A percentile compares a stretch with the other conserved stretches of the same genome.
phyloP scores from a whole-genome alignment of 352 stramenopile species.

The Globisporangium acanthophoron region DNA sequence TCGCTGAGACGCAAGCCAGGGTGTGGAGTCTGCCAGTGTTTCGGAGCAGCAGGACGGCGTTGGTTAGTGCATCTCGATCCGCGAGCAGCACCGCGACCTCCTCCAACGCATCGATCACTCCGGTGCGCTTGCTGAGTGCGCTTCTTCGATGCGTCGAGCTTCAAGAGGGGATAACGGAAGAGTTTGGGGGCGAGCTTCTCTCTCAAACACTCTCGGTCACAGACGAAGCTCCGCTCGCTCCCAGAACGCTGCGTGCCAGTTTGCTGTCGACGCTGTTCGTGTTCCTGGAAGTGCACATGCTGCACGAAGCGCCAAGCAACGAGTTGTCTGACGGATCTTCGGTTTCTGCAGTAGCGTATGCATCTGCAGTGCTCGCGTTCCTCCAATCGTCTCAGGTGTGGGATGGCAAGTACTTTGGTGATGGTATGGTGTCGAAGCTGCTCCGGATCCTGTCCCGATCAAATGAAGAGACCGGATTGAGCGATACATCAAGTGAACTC shows the following conservation, averaged over 20 bases:
- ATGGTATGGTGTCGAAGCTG: conserved; percentile 23
- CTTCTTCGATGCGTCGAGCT: conserved; percentile 16
- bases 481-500: conserved; percentile 21
- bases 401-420: conserved; percentile 4
- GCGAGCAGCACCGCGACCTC: conserved; percentile 1
- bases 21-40: conserved; percentile 51
- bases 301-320: conserved; percentile 3
- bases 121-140: conserved; percentile 13
- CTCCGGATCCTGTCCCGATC: conserved; percentile 32
- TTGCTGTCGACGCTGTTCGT: conserved; percentile 10
- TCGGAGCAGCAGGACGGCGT: conserved; percentile 4
- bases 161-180: conserved; percentile 1
- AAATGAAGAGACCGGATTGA: conserved; percentile 18
- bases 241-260: conserved; percentile 4
- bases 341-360: conserved; percentile 30
- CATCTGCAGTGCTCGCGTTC: conserved; percentile 31
- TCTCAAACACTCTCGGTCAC: not conserved
- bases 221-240: not conserved
- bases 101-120: conserved; percentile 11
- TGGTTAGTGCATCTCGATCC: conserved; percentile 5
- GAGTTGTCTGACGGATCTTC: conserved; percentile 9
- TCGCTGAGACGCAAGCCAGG: conserved; percentile 23
- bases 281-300: conserved; percentile 8
- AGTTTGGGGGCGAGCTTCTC: not conserved
- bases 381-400: conserved; percentile 12